Evolutionary conservation across 148 eudicot genomes (phyloP), one percentile per base, ranked within the genome.

Genomic region (Amaranthus hypochondriacus): DNA sequence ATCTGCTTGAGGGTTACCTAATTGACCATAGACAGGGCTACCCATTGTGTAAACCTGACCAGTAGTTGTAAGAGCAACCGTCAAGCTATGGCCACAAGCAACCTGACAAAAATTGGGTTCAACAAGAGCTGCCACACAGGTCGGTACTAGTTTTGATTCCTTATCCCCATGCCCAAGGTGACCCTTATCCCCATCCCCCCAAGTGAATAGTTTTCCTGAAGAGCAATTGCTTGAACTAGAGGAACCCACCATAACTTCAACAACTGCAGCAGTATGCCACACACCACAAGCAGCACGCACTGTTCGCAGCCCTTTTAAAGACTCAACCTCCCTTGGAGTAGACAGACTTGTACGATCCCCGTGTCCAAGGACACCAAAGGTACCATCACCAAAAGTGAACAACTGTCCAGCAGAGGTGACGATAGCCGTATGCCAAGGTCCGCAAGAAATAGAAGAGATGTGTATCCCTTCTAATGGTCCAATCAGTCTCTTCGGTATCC

Each of bases 31-130:
- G 49, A 79, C 85, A 61, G 88, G 78, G 66, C 87, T 87, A 46
- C 96, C 96, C 92, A 88, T 90, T 67, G 92, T 82, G 78, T 90
- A 90, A 64, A 90, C 92, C 63, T 82, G 85, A 7, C 96, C 96
- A 47, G 74, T 82, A 73, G 86, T 85, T 57, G 96, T 86, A 74
- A 90, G 92, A 64, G 88, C 96, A 69, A 90, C 82, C 49, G 96
- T 90, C 72, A 88, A 63, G 75, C 88, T 86, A 70, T 90, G 86
- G 3, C 96, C 96, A 70, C 96, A 90, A 18, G 85, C 89, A 61
- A 90, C 96, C 69, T 84, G 90, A 73, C 90, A 86, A 78, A 86
- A 90, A 76, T 78, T 83, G 12, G 71, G 79, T 8, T 84, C 89
- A 74, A 74, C 82, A 53, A 80, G 77, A 42, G 81, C 79, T 56